These are phyloP conservation scores for Starmerella cellae DNA, from an alignment of 805 yeast genomes.

Conservation along the genomic window DNA sequence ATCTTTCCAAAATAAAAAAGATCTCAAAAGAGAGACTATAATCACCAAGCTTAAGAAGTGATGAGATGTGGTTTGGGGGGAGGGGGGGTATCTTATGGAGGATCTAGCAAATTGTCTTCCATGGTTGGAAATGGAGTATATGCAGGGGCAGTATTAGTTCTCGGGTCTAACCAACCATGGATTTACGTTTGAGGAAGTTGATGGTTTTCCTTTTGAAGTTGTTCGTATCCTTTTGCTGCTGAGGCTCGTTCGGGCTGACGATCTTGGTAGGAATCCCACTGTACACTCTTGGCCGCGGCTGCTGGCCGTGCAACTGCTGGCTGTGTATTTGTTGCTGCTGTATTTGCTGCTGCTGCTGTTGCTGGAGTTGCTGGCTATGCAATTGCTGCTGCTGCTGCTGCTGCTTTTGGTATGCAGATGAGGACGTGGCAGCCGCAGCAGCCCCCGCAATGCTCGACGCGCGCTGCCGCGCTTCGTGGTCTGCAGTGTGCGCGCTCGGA, in stretches of 20 bases:
- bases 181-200: constrained; percentile 29
- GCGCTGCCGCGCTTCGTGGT: too few species aligned
- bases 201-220: constrained; percentile 24
- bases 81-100: too few species aligned
- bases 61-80: too few species aligned
- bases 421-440: not conserved
- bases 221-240: constrained; percentile 19
- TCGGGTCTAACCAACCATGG: constrained; percentile 21
- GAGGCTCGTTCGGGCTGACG: not conserved
- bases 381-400: not conserved
- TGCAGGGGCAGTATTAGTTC: too few species aligned
- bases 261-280: constrained; percentile 1
- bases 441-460: too few species aligned
- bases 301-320: not conserved
- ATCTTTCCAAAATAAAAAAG: too few species aligned
- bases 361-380: not conserved
- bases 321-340: not conserved
- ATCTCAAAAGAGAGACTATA: too few species aligned
- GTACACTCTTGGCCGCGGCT: not conserved
- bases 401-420: not conserved
- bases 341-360: not conserved
- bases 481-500: too few species aligned
- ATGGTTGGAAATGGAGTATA: too few species aligned
- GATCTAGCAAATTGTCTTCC: too few species aligned
- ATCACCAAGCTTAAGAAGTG: too few species aligned